These are phyloP conservation scores for Chlorociboria aeruginascens DNA, from an alignment of 495 filamentous ascomycete genomes.

Conservation along the genomic window DNA sequence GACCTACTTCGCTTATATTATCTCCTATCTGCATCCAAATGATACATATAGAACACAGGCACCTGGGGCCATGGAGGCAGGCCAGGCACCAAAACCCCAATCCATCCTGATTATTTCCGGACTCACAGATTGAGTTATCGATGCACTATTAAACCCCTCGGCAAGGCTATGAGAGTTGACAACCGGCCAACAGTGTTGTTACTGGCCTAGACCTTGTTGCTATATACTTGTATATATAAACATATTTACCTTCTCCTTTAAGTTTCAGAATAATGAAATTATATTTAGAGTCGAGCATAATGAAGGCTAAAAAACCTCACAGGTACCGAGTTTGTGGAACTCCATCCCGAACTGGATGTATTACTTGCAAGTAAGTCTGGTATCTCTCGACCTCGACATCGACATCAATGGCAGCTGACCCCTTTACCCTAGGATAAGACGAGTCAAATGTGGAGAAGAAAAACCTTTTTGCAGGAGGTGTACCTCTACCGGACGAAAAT, in stretches of 20 bases:
- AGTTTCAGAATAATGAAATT: neutral
- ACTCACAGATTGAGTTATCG: no score
- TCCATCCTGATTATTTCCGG: no score
- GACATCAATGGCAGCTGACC: neutral
- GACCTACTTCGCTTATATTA: no score
- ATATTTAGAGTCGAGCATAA: neutral
- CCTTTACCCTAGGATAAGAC: conserved; percentile 20
- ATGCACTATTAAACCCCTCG: no score
- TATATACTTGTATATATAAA: neutral
- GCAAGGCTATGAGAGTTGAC: no score
- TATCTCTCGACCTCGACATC: neutral
- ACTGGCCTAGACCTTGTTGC: neutral
- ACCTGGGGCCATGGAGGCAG: no score
- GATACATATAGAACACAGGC: no score
- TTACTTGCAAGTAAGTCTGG: conserved; percentile 12
- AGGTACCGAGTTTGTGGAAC: conserved; percentile 5
- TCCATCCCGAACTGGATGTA: conserved; percentile 4
- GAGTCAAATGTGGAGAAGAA: conserved; percentile 34
- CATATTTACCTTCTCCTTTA: neutral
- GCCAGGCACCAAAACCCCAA: no score
- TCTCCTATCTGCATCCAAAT: no score
- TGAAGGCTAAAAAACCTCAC: conserved; percentile 4
- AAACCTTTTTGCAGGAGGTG: conserved; percentile 30
- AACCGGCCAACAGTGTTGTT: no score
- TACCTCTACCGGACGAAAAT: conserved; percentile 27